These are phyloP conservation scores for Ceratopteris richardii DNA, from an alignment of 75 land plant genomes.

Conservation along the genomic window DNA sequence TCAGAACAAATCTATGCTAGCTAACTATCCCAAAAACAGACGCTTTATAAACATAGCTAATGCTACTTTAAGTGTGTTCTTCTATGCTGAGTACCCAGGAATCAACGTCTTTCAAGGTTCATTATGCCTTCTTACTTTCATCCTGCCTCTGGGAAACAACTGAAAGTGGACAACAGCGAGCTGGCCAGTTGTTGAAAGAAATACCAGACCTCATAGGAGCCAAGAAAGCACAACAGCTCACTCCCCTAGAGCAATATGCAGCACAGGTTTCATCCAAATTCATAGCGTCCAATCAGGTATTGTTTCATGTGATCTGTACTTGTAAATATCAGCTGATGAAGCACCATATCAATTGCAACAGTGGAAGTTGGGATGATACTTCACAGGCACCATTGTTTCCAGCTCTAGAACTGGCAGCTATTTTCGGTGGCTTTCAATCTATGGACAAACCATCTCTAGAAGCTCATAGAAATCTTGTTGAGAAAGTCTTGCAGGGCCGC, in stretches of 20 bases:
- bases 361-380: too few species aligned
- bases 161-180: conserved; percentile 14
- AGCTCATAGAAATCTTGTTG: conserved; percentile 6
- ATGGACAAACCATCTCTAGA: conserved; percentile 25
- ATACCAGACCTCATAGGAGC: conserved; percentile 11
- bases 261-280: conserved; percentile 18
- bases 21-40: too few species aligned
- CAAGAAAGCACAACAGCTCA: conserved; percentile 13
- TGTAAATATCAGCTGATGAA: too few species aligned
- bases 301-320: neutral
- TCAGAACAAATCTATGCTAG: neutral
- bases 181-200: conserved; percentile 19
- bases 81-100: conserved; percentile 16
- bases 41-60: neutral
- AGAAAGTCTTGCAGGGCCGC: conserved; percentile 4
- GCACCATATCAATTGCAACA: too few species aligned
- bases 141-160: conserved; percentile 30
- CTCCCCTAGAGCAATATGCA: conserved; percentile 24
- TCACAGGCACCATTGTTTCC: conserved; percentile 31
- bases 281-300: conserved; percentile 1
- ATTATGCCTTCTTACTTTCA: conserved; percentile 22
- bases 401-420: conserved; percentile 28
- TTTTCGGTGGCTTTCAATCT: conserved; percentile 25
- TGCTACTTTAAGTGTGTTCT: neutral
- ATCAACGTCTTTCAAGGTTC: conserved; percentile 29